Percentiles rank a stretch among this genome's conserved stretches.
Conservation (phyloP, 768 basidiomycete genomes). For the Collybiopsis confluens region DNA sequence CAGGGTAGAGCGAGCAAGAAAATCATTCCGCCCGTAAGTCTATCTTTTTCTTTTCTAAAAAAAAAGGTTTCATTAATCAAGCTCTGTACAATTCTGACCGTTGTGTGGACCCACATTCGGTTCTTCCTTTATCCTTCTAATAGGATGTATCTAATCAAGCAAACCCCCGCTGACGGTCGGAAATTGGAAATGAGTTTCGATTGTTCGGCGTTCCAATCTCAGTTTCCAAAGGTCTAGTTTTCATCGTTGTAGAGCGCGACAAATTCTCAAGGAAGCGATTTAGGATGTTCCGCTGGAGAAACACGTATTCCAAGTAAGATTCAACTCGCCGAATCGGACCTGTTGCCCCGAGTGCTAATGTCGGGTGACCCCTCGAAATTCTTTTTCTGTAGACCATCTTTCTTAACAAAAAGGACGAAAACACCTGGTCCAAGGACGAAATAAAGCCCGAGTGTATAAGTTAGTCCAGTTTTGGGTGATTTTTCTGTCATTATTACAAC, state of each 20-base stretch:
- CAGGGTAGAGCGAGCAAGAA: slow-evolving; percentile 7
- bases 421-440: slow-evolving; percentile 30
- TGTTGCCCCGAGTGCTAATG: neutral
- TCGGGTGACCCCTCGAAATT: neutral
- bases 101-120: neutral
- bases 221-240: slow-evolving; percentile 5
- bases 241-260: neutral
- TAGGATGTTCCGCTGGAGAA: slow-evolving; percentile 21
- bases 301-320: slow-evolving; percentile 29
- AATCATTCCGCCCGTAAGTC: slow-evolving; percentile 6
- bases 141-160: slow-evolving; percentile 9
- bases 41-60: too few species aligned
- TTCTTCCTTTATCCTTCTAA: neutral
- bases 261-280: neutral
- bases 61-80: too few species aligned
- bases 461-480: neutral
- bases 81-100: neutral
- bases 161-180: slow-evolving; percentile 8
- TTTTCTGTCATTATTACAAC: neutral
- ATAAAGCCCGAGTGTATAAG: slow-evolving; percentile 26
- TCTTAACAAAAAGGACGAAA: slow-evolving; percentile 30
- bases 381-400: slow-evolving; percentile 26
- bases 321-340: slow-evolving; percentile 1
- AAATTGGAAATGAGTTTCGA: slow-evolving; percentile 12
- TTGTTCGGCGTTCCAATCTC: slow-evolving; percentile 11